Base-by-base conservation (phyloP, 805 yeast genomes). In the Nakazawaea wyomingensis region DNA sequence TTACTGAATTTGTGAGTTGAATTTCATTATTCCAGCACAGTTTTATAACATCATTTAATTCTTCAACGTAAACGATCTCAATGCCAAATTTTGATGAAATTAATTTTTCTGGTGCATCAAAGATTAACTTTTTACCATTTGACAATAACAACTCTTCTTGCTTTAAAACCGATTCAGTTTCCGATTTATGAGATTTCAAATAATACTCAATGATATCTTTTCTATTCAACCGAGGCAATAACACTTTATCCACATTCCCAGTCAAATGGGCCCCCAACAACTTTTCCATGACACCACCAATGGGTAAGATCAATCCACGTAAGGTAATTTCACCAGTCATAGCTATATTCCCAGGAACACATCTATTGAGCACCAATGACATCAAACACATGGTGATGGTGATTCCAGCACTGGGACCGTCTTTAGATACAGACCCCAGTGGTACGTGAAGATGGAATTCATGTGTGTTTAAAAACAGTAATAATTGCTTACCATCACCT, bases 311-410 rank as follows among this genome's bases (percentile, higher is more conserved):
- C 50, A 81, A 69, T 5, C 95, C 95, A 34, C 91, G 65, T 4
- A 86, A 68, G 0, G 93, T 84, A 47, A 85, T 80, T 59, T 85
- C 95, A 5, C 95, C 95, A 1, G 95, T 86, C 93, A 86, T 83
- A 39, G 95, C 95, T 39, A 83, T 65, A 39, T 67, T 64, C 11
- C 56, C 53, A 0, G 72, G 69, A 5, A 71, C 71, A 1, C 74
- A 72, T 39, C 63, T 68, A 40, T 69, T 66, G 30, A 71, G 53
- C 5, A 69, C 51, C 43, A 71, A 56, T 1, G 76, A 71, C 26
- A 71, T 56, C 41, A 71, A 68, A 65, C 65, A 68, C 37, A 69
- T 56, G 2, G 77, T 71, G 69, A 71, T 71, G 4, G 77, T 70
- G 38, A 71, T 68, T 14, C 77, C 77, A 0, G 77, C 77, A 22